Conservation (phyloP, 1,139 yeast genomes). For the Nakaseomyces glabratus region DNA sequence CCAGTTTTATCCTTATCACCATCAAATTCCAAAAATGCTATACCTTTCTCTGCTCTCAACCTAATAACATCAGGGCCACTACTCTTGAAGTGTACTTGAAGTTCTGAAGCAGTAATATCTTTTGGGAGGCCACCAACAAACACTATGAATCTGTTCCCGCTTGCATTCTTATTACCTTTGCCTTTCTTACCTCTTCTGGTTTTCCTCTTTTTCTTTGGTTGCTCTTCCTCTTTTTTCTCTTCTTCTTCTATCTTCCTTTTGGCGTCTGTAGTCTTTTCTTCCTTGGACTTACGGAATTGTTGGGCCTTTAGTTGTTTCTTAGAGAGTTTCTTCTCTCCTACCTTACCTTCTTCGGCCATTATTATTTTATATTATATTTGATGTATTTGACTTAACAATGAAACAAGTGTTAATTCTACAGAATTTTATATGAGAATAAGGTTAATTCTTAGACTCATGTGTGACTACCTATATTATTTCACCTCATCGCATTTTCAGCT, state of each 20-base stretch:
- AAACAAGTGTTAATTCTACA: no score
- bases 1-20: conserved; percentile 43
- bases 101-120: conserved; percentile 51
- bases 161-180: conserved; percentile 57
- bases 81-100: conserved; percentile 65
- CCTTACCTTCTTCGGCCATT: conserved; percentile 2
- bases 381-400: no score
- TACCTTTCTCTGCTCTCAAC: conserved; percentile 74
- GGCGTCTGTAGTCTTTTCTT: conserved; percentile 28
- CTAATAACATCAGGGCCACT: conserved; percentile 68
- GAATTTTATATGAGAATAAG: no score
- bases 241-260: conserved; percentile 23
- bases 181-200: conserved; percentile 63
- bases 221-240: conserved; percentile 24
- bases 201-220: conserved; percentile 55
- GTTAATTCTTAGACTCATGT: no score
- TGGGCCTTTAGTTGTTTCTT: conserved; percentile 76
- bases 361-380: no score
- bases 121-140: conserved; percentile 93
- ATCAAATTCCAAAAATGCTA: conserved; percentile 85
- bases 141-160: conserved; percentile 68
- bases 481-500: no score
- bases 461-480: no score
- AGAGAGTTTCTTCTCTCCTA: conserved; percentile 41
- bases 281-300: conserved; percentile 40